Conservation (phyloP, 208 protist genomes). For the Crithidia fasciculata region DNA sequence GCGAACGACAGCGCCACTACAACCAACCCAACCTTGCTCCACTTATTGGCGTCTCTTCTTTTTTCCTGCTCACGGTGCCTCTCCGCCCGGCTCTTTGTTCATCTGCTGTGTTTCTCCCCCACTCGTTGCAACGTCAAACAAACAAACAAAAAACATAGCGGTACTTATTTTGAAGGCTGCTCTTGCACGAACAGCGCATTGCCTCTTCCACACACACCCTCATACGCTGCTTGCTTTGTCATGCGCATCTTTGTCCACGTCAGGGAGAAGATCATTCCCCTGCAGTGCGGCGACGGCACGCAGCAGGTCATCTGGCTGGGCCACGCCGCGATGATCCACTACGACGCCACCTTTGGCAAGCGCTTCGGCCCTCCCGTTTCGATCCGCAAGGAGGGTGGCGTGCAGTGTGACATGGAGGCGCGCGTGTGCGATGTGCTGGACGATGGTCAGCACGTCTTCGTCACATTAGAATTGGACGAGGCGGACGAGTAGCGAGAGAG, state of each 20-base stretch:
- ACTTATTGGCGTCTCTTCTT: too few relatives aligned
- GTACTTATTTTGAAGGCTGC: too few relatives aligned
- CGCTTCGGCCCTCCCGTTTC: conserved; percentile 66
- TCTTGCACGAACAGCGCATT: too few relatives aligned
- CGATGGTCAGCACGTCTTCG: conserved; percentile 88
- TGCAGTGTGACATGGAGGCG: conserved; percentile 66
- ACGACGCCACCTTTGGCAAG: conserved; percentile 77
- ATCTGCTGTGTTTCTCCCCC: too few relatives aligned
- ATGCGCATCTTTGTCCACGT: conserved; percentile 90
- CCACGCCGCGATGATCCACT: conserved; percentile 90
- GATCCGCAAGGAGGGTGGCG: conserved; percentile 87
- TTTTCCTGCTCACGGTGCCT: too few relatives aligned
- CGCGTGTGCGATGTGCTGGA: conserved; percentile 81
- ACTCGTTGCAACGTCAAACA: too few relatives aligned
- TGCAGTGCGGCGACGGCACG: conserved; percentile 89
- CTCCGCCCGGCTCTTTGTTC: too few relatives aligned
- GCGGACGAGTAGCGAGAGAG: conserved; percentile 9
- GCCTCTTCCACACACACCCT: too few relatives aligned
- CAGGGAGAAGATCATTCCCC: conserved; percentile 77
- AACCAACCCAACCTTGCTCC: too few relatives aligned
- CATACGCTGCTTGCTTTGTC: too few relatives aligned
- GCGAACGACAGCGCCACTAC: too few relatives aligned
- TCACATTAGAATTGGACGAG: conserved; percentile 46
- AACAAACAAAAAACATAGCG: too few relatives aligned
- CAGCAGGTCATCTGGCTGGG: conserved; percentile 86